A percentile compares a stretch with the other conserved stretches of the same genome.
phyloP scores from a whole-genome alignment of 805 yeast species.

The Candida saitoana region DNA sequence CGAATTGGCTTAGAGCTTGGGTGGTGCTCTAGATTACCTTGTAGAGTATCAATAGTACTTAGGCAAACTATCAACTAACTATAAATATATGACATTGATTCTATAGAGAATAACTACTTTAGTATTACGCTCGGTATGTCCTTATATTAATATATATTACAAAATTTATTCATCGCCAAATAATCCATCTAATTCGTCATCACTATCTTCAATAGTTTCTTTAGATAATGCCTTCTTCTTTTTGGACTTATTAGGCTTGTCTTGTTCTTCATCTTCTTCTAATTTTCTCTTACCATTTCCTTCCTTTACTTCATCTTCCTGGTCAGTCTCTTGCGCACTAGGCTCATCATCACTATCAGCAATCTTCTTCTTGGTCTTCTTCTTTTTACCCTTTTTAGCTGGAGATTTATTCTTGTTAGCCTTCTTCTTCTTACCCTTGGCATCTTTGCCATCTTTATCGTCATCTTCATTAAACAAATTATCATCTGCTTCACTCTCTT shows the following conservation, averaged over 20 bases:
- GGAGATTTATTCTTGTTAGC: conserved; percentile 26
- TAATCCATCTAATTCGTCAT: conserved; percentile 38
- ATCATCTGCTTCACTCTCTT: conserved; percentile 37
- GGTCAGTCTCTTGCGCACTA: conserved; percentile 19
- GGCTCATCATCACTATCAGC: conserved; percentile 34
- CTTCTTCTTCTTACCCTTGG: conserved; percentile 23
- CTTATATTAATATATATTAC: conserved; percentile 4
- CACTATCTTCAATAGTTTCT: conserved; percentile 43
- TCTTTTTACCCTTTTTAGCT: conserved; percentile 16
- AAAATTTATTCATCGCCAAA: conserved; percentile 9
- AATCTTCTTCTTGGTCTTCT: conserved; percentile 26
- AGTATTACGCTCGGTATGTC: no score
- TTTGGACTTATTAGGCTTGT: conserved; percentile 8
- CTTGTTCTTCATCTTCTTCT: conserved; percentile 9
- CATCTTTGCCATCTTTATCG: conserved; percentile 39
- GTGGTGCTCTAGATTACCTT: no score
- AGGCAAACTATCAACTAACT: no score
- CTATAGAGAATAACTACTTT: no score
- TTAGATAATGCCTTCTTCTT: conserved; percentile 26
- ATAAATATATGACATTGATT: no score
- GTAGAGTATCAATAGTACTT: no score
- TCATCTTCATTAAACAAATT: conserved; percentile 36
- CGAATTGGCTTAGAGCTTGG: no score
- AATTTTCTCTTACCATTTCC: conserved; percentile 12
- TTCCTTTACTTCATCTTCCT: conserved; percentile 12